phyloP scores from a whole-genome alignment of 768 basidiomycete species.

The Boletales sp. region DNA sequence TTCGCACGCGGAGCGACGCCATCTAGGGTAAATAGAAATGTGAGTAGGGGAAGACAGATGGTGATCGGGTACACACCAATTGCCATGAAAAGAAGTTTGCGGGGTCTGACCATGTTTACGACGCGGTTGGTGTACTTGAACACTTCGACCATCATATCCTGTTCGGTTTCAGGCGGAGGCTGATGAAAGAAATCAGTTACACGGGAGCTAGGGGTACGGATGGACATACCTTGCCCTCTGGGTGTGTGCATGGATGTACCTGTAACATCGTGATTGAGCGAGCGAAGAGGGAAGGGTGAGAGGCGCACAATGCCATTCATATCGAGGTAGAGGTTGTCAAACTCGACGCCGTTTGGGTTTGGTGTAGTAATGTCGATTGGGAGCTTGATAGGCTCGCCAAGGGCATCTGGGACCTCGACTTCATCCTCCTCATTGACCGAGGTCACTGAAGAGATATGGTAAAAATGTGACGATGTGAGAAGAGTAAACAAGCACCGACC shows the following conservation, averaged over 20 bases:
- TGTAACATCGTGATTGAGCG: constrained; percentile 23
- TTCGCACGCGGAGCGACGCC: constrained; percentile 98
- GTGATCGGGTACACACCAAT: constrained; percentile 62
- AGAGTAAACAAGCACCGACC: constrained; percentile 43
- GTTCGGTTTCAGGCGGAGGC: constrained; percentile 96
- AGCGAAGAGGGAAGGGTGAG: background rate
- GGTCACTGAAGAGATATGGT: constrained; percentile 42
- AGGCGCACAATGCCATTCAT: constrained; percentile 94
- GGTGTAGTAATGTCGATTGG: constrained; percentile 75
- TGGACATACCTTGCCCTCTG: constrained; percentile 80
- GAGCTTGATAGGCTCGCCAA: constrained; percentile 63
- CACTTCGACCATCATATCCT: constrained; percentile 98
- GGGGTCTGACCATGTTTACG: constrained; percentile 93
- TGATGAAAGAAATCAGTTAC: constrained; percentile 27
- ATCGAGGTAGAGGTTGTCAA: constrained; percentile 95
- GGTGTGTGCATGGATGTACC: constrained; percentile 99
- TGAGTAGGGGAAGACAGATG: background rate
- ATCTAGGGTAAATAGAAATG: constrained; percentile 45
- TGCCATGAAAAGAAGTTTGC: constrained; percentile 96
- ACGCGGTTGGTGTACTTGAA: constrained; percentile 97
- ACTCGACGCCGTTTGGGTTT: constrained; percentile 95
- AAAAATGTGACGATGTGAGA: background rate
- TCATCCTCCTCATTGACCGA: constrained; percentile 87
- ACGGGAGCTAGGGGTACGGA: background rate
- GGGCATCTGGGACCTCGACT: constrained; percentile 57